phyloP scores from a whole-genome alignment of 2,329 filamentous ascomycete species.

The Ceratocystis variospora region DNA sequence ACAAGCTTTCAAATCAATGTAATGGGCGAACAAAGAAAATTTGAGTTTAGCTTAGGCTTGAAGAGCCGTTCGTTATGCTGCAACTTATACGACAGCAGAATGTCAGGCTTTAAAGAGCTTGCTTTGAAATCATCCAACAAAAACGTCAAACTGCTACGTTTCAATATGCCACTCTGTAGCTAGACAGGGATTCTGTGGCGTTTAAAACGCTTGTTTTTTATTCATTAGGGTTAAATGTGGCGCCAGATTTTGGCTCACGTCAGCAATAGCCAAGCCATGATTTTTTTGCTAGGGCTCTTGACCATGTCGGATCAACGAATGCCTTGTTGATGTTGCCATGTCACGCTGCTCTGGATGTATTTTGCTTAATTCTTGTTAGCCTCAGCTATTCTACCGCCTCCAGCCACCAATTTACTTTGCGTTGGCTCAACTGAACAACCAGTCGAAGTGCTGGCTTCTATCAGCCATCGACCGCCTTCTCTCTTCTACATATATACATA shows the following conservation, averaged over 20 bases:
- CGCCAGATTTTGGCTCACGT: not conserved
- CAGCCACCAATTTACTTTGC: not conserved
- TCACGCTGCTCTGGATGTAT: not conserved
- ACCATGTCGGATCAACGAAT: not conserved
- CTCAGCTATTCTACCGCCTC: not conserved
- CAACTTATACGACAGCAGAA: constrained; percentile 5
- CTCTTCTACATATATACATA: not conserved
- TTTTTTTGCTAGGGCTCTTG: constrained; percentile 13
- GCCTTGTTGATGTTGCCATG: not conserved
- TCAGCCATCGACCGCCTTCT: not conserved
- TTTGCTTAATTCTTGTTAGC: not conserved
- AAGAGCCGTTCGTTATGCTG: not conserved
- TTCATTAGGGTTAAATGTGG: constrained; percentile 16
- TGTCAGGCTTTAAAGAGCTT: constrained; percentile 20
- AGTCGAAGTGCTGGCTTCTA: not conserved
- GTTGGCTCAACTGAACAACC: not conserved
- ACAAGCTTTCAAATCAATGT: not conserved
- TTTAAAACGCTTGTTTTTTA: not conserved
- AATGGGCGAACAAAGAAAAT: not conserved
- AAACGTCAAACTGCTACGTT: constrained; percentile 4
- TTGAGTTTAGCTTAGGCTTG: not conserved
- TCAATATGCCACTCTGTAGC: not conserved
- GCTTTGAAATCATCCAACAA: constrained; percentile 28
- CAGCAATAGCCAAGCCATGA: constrained; percentile 10
- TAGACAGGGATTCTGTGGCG: not conserved